Base-by-base conservation (phyloP, 495 filamentous ascomycete genomes). In the Bacidia gigantensis region DNA sequence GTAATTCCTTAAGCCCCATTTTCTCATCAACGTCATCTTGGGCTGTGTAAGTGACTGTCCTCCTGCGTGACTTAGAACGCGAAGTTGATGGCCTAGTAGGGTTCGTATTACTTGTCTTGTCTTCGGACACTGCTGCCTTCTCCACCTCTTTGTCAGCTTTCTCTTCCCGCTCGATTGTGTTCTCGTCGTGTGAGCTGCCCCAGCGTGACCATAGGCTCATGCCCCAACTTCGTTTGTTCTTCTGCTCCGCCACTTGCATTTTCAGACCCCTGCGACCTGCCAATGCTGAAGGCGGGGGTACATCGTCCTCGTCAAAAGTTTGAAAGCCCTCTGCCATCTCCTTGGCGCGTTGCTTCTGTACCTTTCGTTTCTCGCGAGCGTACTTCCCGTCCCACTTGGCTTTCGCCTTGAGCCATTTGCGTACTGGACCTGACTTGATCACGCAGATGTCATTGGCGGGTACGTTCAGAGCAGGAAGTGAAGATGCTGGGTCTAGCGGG, bases 111-210 rank as follows among this genome's bases (percentile, higher is more conserved):
- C 40, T 40, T 22, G 46, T 48, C 1, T n/a, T 38, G 7, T 14
- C 14, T n/a, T 29, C 32, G 5, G 26, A 20, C 11, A 51, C 51
- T 35, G 49, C 52, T 5, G 52, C 32, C 10, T 35, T 48, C 18
- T 55, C 40, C 17, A 51, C 20, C 41, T 59, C 44, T 32, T 57
- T 57, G 11, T 62, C 59, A 35, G 59, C 59, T 40, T 57, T 59
- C 42, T 62, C 54, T 49, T 62, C 59, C 2, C 59, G 54, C n/a
- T 49, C 46, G 32, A 62, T 62, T 11, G 81, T 83, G 41, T 72
- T 75, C 67, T 89, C 75, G 62, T 95, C 89, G 56, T 95, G 89
- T 60, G 82, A 92, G 56, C 82, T 87, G 11, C 85, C 89, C 83
- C 88, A 88, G 11, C 79, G 67, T 42, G 78, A 82, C 89, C 89